These are phyloP conservation scores for Ceratocystiopsis sp. DNA, from an alignment of 2,329 filamentous ascomycete genomes.

Conservation along the genomic window DNA sequence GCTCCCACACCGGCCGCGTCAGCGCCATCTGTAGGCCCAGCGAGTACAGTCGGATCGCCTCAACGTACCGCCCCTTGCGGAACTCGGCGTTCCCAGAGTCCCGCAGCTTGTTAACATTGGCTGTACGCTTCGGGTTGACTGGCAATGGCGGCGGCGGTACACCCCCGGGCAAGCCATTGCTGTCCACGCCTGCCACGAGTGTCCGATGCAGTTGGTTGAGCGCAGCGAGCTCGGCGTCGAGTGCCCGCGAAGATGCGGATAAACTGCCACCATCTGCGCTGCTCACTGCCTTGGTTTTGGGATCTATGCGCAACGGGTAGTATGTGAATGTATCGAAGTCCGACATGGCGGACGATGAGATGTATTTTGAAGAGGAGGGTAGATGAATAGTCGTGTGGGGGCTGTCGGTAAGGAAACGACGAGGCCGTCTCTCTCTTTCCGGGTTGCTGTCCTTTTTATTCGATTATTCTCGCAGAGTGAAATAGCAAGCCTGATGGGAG, in stretches of 20 bases:
- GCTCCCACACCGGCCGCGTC: conserved; percentile 73
- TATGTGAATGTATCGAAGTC: conserved; percentile 60
- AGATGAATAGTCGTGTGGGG: neutral
- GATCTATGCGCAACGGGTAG: conserved; percentile 66
- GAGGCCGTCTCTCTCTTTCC: too few relatives aligned
- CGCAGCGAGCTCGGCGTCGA: conserved; percentile 48
- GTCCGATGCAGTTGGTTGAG: conserved; percentile 67
- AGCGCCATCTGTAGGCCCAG: conserved; percentile 85
- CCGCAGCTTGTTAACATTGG: conserved; percentile 77
- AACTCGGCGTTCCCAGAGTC: conserved; percentile 72
- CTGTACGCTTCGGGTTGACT: conserved; percentile 81
- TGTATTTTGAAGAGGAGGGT: neutral
- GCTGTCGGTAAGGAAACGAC: neutral
- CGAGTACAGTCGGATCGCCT: conserved; percentile 67
- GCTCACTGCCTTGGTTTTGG: conserved; percentile 60
- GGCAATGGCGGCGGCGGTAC: conserved; percentile 76
- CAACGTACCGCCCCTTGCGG: conserved; percentile 56
- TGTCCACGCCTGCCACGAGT: conserved; percentile 44
- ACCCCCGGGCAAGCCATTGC: conserved; percentile 27
- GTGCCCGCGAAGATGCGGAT: conserved; percentile 24
- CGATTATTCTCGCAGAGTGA: too few relatives aligned
- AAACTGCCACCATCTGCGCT: conserved; percentile 16
- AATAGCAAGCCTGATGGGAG: too few relatives aligned
- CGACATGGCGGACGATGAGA: conserved; percentile 24
- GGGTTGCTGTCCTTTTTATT: too few relatives aligned